Base-by-base conservation (phyloP, 2,329 filamentous ascomycete genomes). In the Xylaria sp. region DNA sequence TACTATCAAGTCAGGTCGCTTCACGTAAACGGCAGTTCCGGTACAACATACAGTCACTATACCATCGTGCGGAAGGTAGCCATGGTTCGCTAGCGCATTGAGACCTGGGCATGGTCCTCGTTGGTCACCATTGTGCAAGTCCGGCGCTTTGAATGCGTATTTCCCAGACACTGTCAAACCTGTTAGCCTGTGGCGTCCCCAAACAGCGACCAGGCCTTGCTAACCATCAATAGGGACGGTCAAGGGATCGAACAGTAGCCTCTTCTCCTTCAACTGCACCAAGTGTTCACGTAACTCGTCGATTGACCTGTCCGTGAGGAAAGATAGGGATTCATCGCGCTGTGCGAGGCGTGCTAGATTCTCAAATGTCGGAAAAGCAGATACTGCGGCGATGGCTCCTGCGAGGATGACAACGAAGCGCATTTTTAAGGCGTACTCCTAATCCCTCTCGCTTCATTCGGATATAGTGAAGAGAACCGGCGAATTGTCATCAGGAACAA, bases 31-130 rank as follows among this genome's bases (percentile, higher is more conserved):
- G 34, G 15, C 32, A 39, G 13, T 23, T n/a, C 2, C 9, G 12
- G n/a, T 12, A n/a, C 30, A 64, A 61, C 67, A 39, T 62, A 72
- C 66, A 10, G 68, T 63, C 3, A 71, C 75, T 39, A 76, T 69
- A 58, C 76, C 76, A 61, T 75, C 70, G 23, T 66, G 75, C 39
- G 72, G 67, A 7, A 78, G 65, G 59, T 78, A 78, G 39, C 69
- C 67, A 60, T 78, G 76, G 67, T 78, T 78, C 2, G 76, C 73
- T 36, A 77, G 61, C 3, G 76, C 74, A 34, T 78, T 77, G 52
- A 77, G 63, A 52, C 75, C 72, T 2, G 75, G 75, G 28, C 75
- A 77, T 32, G 73, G 75, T 20, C 75, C 75, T 28, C 75, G 72
- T 60, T 72, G 71, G 63, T 77, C 75, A 8, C 75, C 75, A 50